These are phyloP conservation scores for Coemansia sp. DNA, from an alignment of 371 early-diverging fungal species.

Conservation along the genomic window DNA sequence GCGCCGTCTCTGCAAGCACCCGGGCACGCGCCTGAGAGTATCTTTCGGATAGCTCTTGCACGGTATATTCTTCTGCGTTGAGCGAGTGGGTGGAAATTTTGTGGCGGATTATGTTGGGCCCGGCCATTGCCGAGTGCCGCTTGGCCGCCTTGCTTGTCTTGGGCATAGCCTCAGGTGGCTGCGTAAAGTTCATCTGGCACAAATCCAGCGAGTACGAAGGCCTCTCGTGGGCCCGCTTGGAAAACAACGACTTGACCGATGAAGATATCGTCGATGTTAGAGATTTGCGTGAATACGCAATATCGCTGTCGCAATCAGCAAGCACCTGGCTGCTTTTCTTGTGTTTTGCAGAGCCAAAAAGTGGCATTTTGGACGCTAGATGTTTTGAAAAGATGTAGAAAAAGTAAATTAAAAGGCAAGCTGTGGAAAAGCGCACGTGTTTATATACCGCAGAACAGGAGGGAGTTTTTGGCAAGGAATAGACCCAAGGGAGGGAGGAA, in stretches of 20 bases:
- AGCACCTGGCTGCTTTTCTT: conserved; percentile 14
- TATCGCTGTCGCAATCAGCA: neutral
- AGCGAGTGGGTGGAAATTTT: conserved; percentile 1
- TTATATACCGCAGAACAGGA: neutral
- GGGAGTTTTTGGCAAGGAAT: neutral
- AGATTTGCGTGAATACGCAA: conserved; percentile 19
- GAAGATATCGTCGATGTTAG: conserved; percentile 17
- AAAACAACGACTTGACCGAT: conserved; percentile 40
- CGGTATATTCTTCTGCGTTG: neutral
- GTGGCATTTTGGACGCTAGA: conserved; percentile 14
- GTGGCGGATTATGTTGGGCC: neutral
- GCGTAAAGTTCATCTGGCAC: neutral
- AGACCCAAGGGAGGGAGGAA: conserved; percentile 7
- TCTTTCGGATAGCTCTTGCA: conserved; percentile 8
- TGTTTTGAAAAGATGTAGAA: too few species aligned
- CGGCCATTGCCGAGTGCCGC: neutral
- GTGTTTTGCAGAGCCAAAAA: conserved; percentile 24
- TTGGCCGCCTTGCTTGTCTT: neutral
- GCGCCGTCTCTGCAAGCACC: conserved; percentile 35
- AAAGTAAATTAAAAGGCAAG: neutral
- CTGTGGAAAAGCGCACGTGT: neutral
- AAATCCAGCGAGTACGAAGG: neutral
- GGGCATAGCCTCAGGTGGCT: neutral
- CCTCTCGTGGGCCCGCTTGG: conserved; percentile 2
- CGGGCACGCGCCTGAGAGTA: conserved; percentile 33